Percentiles rank a stretch among this genome's conserved stretches.
Evolutionary conservation across 2,329 filamentous ascomycete genomes (phyloP).

Genomic region (Drechslera avenae): DNA sequence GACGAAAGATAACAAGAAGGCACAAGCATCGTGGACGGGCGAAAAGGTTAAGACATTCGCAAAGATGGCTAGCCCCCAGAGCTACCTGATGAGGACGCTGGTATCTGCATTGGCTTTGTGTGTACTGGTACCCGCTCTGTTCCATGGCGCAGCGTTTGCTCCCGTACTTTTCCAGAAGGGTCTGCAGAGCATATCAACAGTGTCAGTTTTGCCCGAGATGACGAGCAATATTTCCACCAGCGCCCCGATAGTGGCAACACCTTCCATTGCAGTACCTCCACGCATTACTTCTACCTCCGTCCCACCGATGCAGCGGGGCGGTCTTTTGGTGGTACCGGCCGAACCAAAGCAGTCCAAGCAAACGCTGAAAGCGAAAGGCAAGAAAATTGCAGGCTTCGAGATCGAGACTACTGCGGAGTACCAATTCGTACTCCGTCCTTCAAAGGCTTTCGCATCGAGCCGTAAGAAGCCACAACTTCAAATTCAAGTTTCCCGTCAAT

Average conservation of each 20-base stretch:
- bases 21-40: slow-evolving; percentile 7
- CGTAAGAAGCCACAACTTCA: slow-evolving; percentile 55
- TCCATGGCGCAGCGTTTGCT: slow-evolving; percentile 20
- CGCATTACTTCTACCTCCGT: slow-evolving; percentile 7
- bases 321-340: slow-evolving; percentile 25
- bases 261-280: slow-evolving; percentile 1
- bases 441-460: slow-evolving; percentile 48
- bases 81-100: slow-evolving; percentile 10
- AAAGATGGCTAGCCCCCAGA: slow-evolving; percentile 12
- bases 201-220: slow-evolving; percentile 6
- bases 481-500: slow-evolving; percentile 55
- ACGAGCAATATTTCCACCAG: slow-evolving; percentile 7
- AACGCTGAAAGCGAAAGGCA: slow-evolving; percentile 22
- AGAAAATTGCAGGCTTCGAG: slow-evolving; percentile 53
- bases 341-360: slow-evolving; percentile 11
- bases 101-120: slow-evolving; percentile 21
- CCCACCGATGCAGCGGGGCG: slow-evolving; percentile 18
- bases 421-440: slow-evolving; percentile 59
- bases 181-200: slow-evolving; percentile 6
- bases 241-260: slow-evolving; percentile 5
- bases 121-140: slow-evolving; percentile 21
- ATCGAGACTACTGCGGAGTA: slow-evolving; percentile 61
- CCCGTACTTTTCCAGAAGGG: slow-evolving; percentile 17
- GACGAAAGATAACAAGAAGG: background rate
- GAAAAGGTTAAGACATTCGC: slow-evolving; percentile 7